These are phyloP conservation scores for Pseudogymnoascus verrucosus DNA, from an alignment of 2,329 filamentous ascomycete genomes.

Conservation along the genomic window DNA sequence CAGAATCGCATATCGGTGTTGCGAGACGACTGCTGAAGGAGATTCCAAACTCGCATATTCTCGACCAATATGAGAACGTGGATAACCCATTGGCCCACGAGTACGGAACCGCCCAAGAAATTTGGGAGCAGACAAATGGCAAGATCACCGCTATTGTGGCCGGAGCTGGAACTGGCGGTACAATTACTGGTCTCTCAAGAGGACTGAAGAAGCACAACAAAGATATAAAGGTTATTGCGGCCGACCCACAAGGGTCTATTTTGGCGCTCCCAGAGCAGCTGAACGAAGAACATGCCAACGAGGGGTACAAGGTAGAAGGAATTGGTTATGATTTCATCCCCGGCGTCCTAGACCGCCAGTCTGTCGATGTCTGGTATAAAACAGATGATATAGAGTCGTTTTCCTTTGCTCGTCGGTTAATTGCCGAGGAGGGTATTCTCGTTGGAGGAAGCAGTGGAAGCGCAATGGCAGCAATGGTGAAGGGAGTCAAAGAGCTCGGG, in stretches of 20 bases:
- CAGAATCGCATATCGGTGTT: slow-evolving; percentile 95
- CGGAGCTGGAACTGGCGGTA: slow-evolving; percentile 91
- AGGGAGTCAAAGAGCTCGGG: slow-evolving; percentile 67
- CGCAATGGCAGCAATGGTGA: slow-evolving; percentile 74
- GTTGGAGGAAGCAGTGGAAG: slow-evolving; percentile 92
- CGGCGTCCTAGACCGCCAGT: slow-evolving; percentile 73
- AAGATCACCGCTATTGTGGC: slow-evolving; percentile 78
- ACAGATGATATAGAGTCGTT: slow-evolving; percentile 91
- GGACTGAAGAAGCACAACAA: slow-evolving; percentile 83
- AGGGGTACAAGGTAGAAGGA: slow-evolving; percentile 93
- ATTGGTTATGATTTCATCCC: slow-evolving; percentile 99
- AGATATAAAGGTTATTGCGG: slow-evolving; percentile 80
- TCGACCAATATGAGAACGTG: slow-evolving; percentile 88
- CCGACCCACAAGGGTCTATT: slow-evolving; percentile 87
- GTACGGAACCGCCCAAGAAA: slow-evolving; percentile 88
- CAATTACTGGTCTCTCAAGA: slow-evolving; percentile 79
- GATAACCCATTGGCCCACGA: slow-evolving; percentile 95
- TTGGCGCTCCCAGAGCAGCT: slow-evolving; percentile 72
- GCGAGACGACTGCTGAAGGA: slow-evolving; percentile 86
- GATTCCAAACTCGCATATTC: slow-evolving; percentile 91
- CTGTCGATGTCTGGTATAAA: slow-evolving; percentile 96
- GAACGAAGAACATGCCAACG: slow-evolving; percentile 73
- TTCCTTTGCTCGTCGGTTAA: slow-evolving; percentile 78
- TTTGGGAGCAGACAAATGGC: slow-evolving; percentile 84
- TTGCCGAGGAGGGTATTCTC: slow-evolving; percentile 87